phyloP scores from a whole-genome alignment of 176 grass and related monocot species.

The Oryza meyeriana region DNA sequence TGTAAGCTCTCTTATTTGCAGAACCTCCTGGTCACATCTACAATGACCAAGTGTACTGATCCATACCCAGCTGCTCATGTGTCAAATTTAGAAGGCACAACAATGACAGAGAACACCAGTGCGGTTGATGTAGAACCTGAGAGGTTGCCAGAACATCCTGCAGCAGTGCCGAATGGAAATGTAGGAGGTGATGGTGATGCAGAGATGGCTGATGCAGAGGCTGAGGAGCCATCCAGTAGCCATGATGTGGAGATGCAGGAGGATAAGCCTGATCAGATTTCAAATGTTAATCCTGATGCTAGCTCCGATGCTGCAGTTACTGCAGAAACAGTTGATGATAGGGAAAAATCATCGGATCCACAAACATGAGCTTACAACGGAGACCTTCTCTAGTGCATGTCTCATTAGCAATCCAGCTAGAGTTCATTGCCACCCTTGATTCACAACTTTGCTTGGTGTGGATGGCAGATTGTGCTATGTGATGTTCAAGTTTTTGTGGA shows the following conservation, averaged over 20 bases:
- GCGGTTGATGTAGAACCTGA: conserved; percentile 31
- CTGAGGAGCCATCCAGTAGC: conserved; percentile 20
- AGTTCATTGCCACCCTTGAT: neutral
- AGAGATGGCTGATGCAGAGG: conserved; percentile 85
- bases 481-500: neutral
- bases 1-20: conserved; percentile 38
- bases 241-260: conserved; percentile 64
- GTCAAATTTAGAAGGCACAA: conserved; percentile 28
- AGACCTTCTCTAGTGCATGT: conserved; percentile 6
- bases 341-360: conserved; percentile 19
- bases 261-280: conserved; percentile 47
- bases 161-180: conserved; percentile 54
- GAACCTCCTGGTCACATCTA: conserved; percentile 94
- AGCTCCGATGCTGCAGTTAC: conserved; percentile 10
- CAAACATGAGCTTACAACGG: conserved; percentile 21
- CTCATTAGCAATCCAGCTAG: neutral
- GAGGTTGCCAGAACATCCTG: conserved; percentile 24
- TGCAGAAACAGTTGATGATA: conserved; percentile 20
- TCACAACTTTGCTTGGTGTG: neutral
- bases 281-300: conserved; percentile 1
- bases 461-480: neutral
- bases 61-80: conserved; percentile 54
- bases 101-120: conserved; percentile 32
- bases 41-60: conserved; percentile 63
- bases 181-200: conserved; percentile 55